Evolutionary conservation across 768 basidiomycete species (phyloP), one percentile per base, ranked within the genome.

Genomic region (Boletus edulis): DNA sequence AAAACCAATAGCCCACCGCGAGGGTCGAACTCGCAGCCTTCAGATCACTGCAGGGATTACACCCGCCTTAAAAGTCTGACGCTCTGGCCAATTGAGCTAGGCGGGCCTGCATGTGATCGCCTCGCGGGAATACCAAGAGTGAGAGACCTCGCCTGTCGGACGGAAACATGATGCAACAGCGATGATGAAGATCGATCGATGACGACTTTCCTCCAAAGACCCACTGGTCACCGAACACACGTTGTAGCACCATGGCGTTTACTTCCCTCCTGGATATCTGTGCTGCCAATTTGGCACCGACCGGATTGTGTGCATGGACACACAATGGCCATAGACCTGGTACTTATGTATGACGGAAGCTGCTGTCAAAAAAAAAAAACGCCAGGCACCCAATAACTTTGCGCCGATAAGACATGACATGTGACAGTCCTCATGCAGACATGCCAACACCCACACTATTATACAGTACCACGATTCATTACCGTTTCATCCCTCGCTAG

Each of bases 11-110:
- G 84, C 84, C 85, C 84, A 85, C 83, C 84, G 85, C 85, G 85
- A 84, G 85, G 84, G 78, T 86, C 85, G 85, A 86, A 86, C 85
- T 84, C 85, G 85, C 85, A 86, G 82, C 85, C 85, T 86, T 86
- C 82, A 86, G 85, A 86, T 86, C 49, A 55, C 63, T 3, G 46
- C 47, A 47, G 56, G 67, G 46, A 56, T 49, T 34, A 43, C 2
- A 1, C 67, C 69, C 68, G 67, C 67, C 69, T 56, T 70, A 70
- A 70, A 70, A 80, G 79, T 80, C 79, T 80, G 80, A 80, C 80
- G 79, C 79, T 81, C 80, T 80, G 78, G 72, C 79, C 79, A 66
- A 80, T 79, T 80, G 80, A 81, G 79, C 80, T 81, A 80, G 79
- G 77, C 79, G 77, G 80, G 79, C 79, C 27, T 48, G 27, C 27